Evolutionary conservation across 768 basidiomycete genomes (phyloP), one percentile per base, ranked within the genome.

Genomic region (Naganishia vaughanmartiniae): DNA sequence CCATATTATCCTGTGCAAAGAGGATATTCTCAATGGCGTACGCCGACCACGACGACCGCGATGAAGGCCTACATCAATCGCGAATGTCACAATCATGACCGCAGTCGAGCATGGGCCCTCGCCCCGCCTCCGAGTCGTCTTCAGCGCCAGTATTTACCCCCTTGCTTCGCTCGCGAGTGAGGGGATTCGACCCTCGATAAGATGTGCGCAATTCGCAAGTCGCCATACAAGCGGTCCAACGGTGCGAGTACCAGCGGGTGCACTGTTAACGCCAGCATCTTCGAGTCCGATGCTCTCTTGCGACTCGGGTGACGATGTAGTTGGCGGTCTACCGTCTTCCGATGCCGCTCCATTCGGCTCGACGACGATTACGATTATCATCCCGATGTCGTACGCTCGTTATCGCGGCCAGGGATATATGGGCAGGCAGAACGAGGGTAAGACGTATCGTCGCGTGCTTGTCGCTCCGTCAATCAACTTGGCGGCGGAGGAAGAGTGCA

Each of bases 131-230:
- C 12, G 48, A 51, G 48, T 2, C 21, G n/a, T 26, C 19, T n/a
- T 7, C 65, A 12, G 48, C 48, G 26, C 21, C 53, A 48, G 14
- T 48, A 51, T 34, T 19, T 2, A 21, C 51, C 1, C 30, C 42
- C 19, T n/a, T 42, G 14, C 10, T 4, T 54, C 65, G 31, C 34
- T 66, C 28, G 51, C 46, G 21, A 66, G 70, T 10, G 31, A 67
- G 10, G 71, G 71, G 15, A 72, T 72, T n/a, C n/a, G n/a, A n/a
- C n/a, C 21, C 53, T 72, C 21, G 71, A 72, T 42, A 60, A 72
- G 30, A 65, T 72, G 63, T 72, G 71, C 33, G 36, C 24, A 2
- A n/a, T 60, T 9, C 56, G 67, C 15, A 67, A 72, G 53, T 39
- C 69, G n/a, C 71, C 71, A 26, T 72, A 60, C 71, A 63, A 63